Conservation (phyloP, 352 stramenopile genomes). For the Bremia lactucae region DNA sequence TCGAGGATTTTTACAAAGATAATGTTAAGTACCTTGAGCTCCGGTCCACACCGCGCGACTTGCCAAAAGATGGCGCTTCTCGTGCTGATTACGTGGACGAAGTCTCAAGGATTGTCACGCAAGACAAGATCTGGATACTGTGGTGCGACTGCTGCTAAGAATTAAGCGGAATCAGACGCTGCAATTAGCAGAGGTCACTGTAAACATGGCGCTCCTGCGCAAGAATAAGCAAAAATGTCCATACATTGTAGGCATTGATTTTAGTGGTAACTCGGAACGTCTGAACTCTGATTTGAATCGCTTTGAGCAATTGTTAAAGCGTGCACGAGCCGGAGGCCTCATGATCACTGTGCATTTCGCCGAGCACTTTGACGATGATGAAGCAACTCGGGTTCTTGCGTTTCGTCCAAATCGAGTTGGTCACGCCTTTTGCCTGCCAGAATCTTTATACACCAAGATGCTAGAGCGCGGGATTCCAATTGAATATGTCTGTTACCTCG, state of each 20-base stretch:
- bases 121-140: constrained; percentile 46
- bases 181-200: constrained; percentile 51
- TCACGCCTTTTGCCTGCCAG: constrained; percentile 81
- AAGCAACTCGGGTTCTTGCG: constrained; percentile 70
- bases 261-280: constrained; percentile 74
- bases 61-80: constrained; percentile 42
- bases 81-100: constrained; percentile 61
- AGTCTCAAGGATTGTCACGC: constrained; percentile 61
- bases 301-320: constrained; percentile 70
- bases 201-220: constrained; percentile 45
- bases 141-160: constrained; percentile 68
- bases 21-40: constrained; percentile 82
- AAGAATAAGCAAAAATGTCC: constrained; percentile 27
- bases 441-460: constrained; percentile 63
- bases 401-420: constrained; percentile 88
- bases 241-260: constrained; percentile 76
- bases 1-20: constrained; percentile 76
- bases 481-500: constrained; percentile 89
- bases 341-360: constrained; percentile 89
- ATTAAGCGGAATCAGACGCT: constrained; percentile 71
- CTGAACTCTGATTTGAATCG: constrained; percentile 75
- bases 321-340: constrained; percentile 57
- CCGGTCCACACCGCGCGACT: constrained; percentile 61
- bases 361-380: constrained; percentile 80
- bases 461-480: constrained; percentile 71